These are phyloP conservation scores for Backusella macrospora DNA, from an alignment of 192 early-diverging fungal species.

Conservation along the genomic window DNA sequence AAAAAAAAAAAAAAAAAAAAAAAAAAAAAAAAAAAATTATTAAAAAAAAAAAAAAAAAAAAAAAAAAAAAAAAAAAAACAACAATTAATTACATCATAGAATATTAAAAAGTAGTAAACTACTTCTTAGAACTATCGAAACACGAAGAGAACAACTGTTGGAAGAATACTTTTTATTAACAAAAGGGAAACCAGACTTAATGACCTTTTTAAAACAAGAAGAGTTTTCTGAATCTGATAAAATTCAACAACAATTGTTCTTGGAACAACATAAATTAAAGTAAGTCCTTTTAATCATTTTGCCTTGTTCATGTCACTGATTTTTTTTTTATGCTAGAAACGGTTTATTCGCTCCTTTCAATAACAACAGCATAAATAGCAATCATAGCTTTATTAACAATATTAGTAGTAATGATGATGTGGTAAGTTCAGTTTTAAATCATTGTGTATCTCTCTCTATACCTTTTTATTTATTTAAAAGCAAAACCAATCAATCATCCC, in stretches of 20 bases:
- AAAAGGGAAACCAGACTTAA: slow-evolving; percentile 14
- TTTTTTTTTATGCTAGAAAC: slow-evolving; percentile 4
- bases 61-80: neutral
- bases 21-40: neutral
- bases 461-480: neutral
- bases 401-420: neutral
- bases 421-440: neutral
- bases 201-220: slow-evolving; percentile 25
- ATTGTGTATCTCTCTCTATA: neutral
- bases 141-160: slow-evolving; percentile 17
- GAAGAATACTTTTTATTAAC: slow-evolving; percentile 26
- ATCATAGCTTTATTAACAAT: slow-evolving; percentile 9
- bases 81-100: neutral
- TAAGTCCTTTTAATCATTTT: too few species aligned
- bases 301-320: too few species aligned
- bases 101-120: neutral
- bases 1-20: neutral
- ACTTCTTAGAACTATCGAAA: slow-evolving; percentile 19
- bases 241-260: slow-evolving; percentile 15
- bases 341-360: slow-evolving; percentile 13
- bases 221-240: slow-evolving; percentile 23
- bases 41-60: neutral
- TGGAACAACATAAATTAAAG: slow-evolving; percentile 25
- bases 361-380: neutral
- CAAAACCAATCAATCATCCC: neutral